Base-by-base conservation (phyloP, 305 asterid genomes). In the Fraxinus floribunda region DNA sequence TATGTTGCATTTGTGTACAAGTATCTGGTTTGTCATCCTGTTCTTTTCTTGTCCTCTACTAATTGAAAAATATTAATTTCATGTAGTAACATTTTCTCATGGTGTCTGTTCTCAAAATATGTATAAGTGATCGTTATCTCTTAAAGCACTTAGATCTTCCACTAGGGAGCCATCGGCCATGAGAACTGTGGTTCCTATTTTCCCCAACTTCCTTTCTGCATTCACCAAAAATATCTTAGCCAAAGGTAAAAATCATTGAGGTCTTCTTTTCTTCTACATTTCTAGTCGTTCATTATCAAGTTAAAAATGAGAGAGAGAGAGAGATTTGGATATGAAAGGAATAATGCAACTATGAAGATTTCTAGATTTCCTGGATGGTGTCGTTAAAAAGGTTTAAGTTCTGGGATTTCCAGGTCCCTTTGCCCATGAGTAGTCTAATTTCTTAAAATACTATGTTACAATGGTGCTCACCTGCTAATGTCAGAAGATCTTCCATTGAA, bases 111-210 rank as follows among this genome's bases (percentile, higher is more conserved):
- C 81, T 91, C 88, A 95, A 80, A 87, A 32, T 32, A 96, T 91
- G 90, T 95, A 94, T 78, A 95, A 87, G 91, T 92, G 97, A 77
- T 93, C 99, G 75, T 93, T 89, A 86, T 96, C 98, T 85, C 92
- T 89, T 88, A 94, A 84, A 75, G 91, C 94, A 52, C 83, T 80
- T 81, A 91, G 81, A 86, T 96, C 98, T 84, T 93, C 95, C 85
- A 88, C 92, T 76, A 84, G 90, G 79, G 92, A 94, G 75, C 97
- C 97, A 84, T 94, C 92, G 55, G 87, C 89, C 93, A 91, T 92
- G 87, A 91, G 85, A 85, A 93, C 77, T 24, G 49, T 89, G 24
- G 90, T 90, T 84, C 97, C 97, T 84, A 89, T 86, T 88, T 88
- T 88, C 71, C 98, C 93, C 2, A 92, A 92, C 90, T 86, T 90